phyloP scores from a whole-genome alignment of 177 flowering plant genomes.

The Vitis hybrid region DNA sequence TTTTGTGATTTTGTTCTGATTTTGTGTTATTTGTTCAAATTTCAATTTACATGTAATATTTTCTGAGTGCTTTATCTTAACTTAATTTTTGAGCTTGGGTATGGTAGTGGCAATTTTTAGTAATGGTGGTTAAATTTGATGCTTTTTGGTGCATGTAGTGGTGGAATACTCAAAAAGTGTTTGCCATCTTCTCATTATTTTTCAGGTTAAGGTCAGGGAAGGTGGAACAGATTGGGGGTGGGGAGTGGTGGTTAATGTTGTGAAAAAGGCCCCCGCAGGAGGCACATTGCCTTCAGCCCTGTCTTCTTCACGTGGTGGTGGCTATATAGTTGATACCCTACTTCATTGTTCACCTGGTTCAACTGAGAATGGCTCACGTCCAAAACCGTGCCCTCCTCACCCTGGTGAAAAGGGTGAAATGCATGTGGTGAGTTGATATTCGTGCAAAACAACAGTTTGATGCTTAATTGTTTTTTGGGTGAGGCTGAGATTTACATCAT shows the following conservation, averaged over 20 bases:
- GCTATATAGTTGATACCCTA: constrained; percentile 89
- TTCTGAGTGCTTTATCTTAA: background rate
- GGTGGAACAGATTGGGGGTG: constrained; percentile 99
- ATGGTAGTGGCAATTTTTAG: background rate
- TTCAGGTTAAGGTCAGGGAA: constrained; percentile 86
- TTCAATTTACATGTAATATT: background rate
- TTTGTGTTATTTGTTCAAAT: background rate
- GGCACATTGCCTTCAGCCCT: constrained; percentile 45
- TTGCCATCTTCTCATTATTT: background rate
- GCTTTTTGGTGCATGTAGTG: no score
- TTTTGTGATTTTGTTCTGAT: background rate
- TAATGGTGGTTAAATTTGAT: no score
- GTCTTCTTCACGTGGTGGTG: constrained; percentile 58
- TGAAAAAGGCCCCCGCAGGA: constrained; percentile 65
- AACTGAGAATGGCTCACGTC: constrained; percentile 78
- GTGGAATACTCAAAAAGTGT: no score
- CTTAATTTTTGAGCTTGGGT: background rate
- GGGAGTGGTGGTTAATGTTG: constrained; percentile 98
- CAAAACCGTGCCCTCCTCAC: constrained; percentile 90
- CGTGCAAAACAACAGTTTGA: constrained; percentile 25
- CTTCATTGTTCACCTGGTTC: constrained; percentile 86
- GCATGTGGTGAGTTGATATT: constrained; percentile 92
- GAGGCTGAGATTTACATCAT: constrained; percentile 13
- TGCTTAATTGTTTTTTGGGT: constrained; percentile 14
- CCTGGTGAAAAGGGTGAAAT: constrained; percentile 97